A percentile compares a stretch with the other conserved stretches of the same genome.
Conservation (phyloP, 2,329 filamentous ascomycete species). For the Microdochium bolleyi region DNA sequence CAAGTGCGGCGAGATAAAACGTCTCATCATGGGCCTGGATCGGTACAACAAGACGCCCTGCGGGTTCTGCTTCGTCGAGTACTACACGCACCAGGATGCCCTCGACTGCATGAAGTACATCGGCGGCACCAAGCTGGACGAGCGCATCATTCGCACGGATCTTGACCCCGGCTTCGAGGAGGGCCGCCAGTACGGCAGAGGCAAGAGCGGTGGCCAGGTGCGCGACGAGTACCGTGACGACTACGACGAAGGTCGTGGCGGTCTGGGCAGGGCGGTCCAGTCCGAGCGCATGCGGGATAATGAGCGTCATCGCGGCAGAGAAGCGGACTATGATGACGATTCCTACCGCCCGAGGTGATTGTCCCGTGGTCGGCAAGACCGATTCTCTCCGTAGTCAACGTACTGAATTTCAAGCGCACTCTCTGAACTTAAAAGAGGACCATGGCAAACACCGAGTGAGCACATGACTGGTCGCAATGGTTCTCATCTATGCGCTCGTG, state of each 20-base stretch:
- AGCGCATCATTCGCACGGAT: constrained; percentile 92
- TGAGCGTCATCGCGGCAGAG: constrained; percentile 32
- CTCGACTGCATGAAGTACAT: constrained; percentile 98
- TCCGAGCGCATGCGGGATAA: constrained; percentile 27
- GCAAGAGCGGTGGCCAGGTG: constrained; percentile 93
- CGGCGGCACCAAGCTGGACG: constrained; percentile 94
- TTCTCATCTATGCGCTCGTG: too few species aligned
- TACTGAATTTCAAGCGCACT: too few species aligned
- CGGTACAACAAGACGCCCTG: constrained; percentile 96
- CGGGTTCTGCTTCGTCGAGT: constrained; percentile 99
- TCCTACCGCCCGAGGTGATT: constrained; percentile 46
- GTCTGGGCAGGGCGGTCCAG: constrained; percentile 72
- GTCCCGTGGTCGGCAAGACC: constrained; percentile 4
- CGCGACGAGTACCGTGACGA: constrained; percentile 97
- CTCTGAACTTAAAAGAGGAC: too few species aligned
- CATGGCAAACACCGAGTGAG: too few species aligned
- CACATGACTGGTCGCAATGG: too few species aligned
- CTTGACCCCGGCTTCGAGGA: constrained; percentile 93
- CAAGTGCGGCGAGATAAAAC: constrained; percentile 97
- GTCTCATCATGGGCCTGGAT: constrained; percentile 94
- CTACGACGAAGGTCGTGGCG: constrained; percentile 89
- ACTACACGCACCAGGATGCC: constrained; percentile 95
- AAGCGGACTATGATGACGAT: constrained; percentile 43
- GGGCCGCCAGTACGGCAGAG: constrained; percentile 89
- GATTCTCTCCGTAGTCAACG: constrained; percentile 1